Conservation (phyloP, 768 basidiomycete genomes). For the Scleroderma bovista region DNA sequence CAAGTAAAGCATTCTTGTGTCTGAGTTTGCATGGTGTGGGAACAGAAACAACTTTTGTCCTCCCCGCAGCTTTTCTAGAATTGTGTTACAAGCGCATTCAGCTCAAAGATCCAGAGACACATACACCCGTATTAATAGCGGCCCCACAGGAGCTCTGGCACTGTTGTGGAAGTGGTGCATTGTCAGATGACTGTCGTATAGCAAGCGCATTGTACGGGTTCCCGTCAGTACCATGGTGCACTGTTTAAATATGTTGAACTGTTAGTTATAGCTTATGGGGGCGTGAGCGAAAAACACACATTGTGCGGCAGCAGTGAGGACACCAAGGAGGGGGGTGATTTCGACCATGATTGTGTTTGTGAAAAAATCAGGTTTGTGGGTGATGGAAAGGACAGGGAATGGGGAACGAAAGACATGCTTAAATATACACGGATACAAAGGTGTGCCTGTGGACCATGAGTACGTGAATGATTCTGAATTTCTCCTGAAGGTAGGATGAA, state of each 20-base stretch:
- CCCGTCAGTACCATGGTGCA: neutral
- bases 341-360: neutral
- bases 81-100: neutral
- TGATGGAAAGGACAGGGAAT: no score
- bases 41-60: slow-evolving; percentile 10
- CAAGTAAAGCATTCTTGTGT: slow-evolving; percentile 18
- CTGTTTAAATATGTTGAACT: neutral
- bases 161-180: neutral
- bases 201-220: slow-evolving; percentile 8
- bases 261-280: neutral
- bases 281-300: neutral
- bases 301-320: neutral
- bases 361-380: no score
- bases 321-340: neutral
- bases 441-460: no score
- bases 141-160: slow-evolving; percentile 20
- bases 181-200: slow-evolving; percentile 17
- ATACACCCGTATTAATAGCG: slow-evolving; percentile 13
- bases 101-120: no score
- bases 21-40: slow-evolving; percentile 5
- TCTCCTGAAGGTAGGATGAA: no score
- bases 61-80: slow-evolving; percentile 9
- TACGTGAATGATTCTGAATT: no score
- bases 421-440: no score
- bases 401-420: no score